Conservation (phyloP, 1,284 basidiomycete species). For the Coniophora puteana region DNA sequence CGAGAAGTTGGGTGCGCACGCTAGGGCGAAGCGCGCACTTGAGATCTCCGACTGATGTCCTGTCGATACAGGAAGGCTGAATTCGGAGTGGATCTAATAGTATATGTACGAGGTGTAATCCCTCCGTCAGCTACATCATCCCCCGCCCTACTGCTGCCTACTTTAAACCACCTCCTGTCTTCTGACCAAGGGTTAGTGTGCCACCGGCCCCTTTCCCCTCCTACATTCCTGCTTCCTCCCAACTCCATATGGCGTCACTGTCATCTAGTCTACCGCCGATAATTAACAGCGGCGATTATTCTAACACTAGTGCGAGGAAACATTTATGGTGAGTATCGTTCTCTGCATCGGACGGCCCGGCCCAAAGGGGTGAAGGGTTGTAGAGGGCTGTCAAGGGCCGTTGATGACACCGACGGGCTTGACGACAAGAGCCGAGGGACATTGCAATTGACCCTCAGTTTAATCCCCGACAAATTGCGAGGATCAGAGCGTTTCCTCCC, state of each 20-base stretch:
- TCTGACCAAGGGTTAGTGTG: conserved; percentile 19
- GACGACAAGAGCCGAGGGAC: no score
- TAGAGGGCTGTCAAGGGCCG: no score
- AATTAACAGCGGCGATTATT: conserved; percentile 30
- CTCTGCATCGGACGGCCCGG: no score
- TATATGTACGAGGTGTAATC: conserved; percentile 37
- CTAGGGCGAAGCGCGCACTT: conserved; percentile 22
- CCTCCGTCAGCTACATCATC: conserved; percentile 25
- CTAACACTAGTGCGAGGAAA: conserved; percentile 33
- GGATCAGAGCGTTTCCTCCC: conserved; percentile 1
- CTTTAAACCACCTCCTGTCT: conserved; percentile 28
- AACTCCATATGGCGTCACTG: conserved; percentile 21
- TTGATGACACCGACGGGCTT: no score
- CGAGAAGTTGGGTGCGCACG: no score
- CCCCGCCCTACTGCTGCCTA: conserved; percentile 20
- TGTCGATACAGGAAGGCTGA: conserved; percentile 34
- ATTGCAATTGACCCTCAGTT: no score
- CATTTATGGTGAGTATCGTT: conserved; percentile 28
- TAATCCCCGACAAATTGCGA: no score
- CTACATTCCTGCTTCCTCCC: conserved; percentile 11
- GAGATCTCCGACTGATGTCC: conserved; percentile 34
- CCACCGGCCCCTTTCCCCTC: conserved; percentile 22
- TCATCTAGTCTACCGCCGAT: conserved; percentile 17
- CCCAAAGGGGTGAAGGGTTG: no score
- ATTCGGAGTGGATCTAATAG: conserved; percentile 33